Percentiles rank a stretch among this genome's conserved stretches.
These are phyloP conservation scores for Seiridium unicorne DNA, from an alignment of 2,329 filamentous ascomycete genomes.

Conservation along the genomic window DNA sequence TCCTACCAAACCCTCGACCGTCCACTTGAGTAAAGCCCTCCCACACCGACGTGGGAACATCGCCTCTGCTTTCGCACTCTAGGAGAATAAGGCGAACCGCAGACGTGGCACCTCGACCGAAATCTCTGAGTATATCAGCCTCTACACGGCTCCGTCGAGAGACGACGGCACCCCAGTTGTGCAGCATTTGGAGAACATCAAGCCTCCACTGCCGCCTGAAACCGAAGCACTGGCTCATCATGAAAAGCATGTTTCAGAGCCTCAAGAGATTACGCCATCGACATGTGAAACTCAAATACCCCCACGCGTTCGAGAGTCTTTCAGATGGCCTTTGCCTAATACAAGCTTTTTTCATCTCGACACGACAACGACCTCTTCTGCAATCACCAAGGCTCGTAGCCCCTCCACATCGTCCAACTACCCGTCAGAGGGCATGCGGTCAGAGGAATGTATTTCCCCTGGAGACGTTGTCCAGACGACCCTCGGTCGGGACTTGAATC, in stretches of 20 bases:
- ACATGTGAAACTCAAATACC: not conserved
- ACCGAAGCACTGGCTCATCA: not conserved
- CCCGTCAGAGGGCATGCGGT: constrained; percentile 3
- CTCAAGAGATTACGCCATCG: not conserved
- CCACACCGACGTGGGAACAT: not conserved
- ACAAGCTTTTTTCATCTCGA: not conserved
- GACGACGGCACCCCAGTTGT: not conserved
- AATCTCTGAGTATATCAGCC: not conserved
- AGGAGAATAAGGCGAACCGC: not conserved
- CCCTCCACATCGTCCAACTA: constrained; percentile 1
- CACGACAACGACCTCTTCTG: not conserved
- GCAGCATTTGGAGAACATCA: not conserved
- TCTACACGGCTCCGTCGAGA: not conserved
- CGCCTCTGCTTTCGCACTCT: not conserved
- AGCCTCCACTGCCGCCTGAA: not conserved
- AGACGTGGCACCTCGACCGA: not conserved
- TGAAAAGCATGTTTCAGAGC: not conserved
- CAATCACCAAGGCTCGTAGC: not conserved
- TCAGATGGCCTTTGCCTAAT: not conserved
- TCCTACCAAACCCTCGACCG: not conserved
- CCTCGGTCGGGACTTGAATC: not conserved
- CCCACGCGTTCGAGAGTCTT: not conserved
- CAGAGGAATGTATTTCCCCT: not conserved
- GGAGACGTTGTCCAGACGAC: not conserved
- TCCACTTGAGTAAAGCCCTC: not conserved